These are phyloP conservation scores for Fusarium denticulatum DNA, from an alignment of 2,329 filamentous ascomycete genomes.

Conservation along the genomic window DNA sequence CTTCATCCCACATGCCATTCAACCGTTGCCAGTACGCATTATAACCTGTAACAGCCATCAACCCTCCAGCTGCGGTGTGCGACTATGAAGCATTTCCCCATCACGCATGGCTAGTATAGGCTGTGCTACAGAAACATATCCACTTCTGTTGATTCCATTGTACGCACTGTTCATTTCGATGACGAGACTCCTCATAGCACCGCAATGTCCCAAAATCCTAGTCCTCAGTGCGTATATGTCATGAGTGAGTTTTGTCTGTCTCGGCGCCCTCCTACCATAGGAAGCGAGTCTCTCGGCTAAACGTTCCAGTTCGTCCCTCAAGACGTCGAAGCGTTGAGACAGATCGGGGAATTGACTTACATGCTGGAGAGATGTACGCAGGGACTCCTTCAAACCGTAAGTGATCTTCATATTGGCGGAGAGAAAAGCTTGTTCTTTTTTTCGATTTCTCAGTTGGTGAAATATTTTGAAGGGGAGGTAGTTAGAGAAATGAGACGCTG, in stretches of 20 bases:
- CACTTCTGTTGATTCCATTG: not conserved
- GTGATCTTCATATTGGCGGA: not conserved
- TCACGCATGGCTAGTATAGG: not conserved
- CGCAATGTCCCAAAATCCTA: not conserved
- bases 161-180: not conserved
- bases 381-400: not conserved
- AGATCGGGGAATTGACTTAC: not conserved
- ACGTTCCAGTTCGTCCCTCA: not conserved
- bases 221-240: not conserved
- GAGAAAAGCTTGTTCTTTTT: not conserved
- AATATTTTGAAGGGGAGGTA: not conserved
- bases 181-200: not conserved
- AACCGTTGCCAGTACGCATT: not conserved
- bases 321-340: not conserved
- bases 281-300: not conserved
- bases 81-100: not conserved
- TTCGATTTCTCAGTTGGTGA: not conserved
- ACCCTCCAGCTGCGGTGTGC: not conserved
- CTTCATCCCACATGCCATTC: not conserved
- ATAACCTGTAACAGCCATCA: not conserved
- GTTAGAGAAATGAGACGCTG: not conserved
- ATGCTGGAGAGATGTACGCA: not conserved
- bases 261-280: not conserved
- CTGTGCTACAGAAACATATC: not conserved
- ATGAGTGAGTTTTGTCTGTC: not conserved